Conservation (phyloP, 2,329 filamentous ascomycete species). For the Chaetomiaceae sp. region DNA sequence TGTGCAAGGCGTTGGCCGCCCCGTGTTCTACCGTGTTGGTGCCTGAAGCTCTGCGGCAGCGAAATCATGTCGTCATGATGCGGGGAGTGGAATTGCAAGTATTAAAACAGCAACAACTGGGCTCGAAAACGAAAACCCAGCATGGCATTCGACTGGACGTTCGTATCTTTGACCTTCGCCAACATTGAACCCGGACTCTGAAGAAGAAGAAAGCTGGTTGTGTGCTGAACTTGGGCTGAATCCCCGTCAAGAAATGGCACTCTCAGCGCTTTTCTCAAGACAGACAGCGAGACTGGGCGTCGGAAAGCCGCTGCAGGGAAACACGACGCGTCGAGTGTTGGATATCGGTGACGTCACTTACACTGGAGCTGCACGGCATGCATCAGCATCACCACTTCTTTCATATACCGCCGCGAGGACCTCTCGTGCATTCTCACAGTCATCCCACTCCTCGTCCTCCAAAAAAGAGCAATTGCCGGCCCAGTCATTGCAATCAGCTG, state of each 20-base stretch:
- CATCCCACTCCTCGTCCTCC: background rate
- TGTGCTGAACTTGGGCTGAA: background rate
- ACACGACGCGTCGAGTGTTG: background rate
- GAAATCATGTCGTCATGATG: conserved; percentile 7
- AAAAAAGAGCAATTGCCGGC: background rate
- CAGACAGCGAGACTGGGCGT: background rate
- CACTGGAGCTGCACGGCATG: background rate
- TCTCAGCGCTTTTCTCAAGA: background rate
- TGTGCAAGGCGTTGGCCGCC: too few relatives aligned
- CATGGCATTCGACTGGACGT: too few relatives aligned
- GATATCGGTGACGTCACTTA: conserved; percentile 10
- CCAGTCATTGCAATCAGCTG: background rate
- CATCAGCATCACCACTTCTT: conserved; percentile 4
- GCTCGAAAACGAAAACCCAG: background rate
- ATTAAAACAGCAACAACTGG: background rate
- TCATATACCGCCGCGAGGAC: background rate
- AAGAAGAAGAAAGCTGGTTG: too few relatives aligned
- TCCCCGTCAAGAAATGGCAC: background rate
- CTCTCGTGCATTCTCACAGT: background rate
- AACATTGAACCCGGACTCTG: too few relatives aligned
- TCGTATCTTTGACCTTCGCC: too few relatives aligned
- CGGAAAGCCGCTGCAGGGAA: background rate
- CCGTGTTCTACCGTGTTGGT: background rate
- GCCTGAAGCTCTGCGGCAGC: background rate
- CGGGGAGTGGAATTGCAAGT: background rate